A percentile compares a stretch with the other conserved stretches of the same genome.
These are phyloP conservation scores for Amorphotheca resinae DNA, from an alignment of 495 filamentous ascomycete species.

Conservation along the genomic window DNA sequence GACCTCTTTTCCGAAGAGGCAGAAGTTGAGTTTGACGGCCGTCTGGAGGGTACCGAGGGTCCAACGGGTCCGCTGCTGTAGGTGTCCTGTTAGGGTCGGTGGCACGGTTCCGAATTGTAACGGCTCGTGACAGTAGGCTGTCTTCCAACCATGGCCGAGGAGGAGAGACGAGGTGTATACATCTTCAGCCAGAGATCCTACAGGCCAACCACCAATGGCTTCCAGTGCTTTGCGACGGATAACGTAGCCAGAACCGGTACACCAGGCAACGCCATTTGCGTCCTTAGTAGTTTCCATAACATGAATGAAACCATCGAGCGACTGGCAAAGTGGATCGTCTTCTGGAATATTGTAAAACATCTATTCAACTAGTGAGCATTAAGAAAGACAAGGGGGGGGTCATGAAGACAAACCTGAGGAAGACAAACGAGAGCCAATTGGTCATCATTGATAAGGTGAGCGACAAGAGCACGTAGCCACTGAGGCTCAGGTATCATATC, in stretches of 20 bases:
- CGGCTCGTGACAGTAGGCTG: constrained; percentile 36
- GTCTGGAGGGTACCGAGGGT: constrained; percentile 18
- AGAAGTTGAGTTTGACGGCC: constrained; percentile 17
- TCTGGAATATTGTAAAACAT: constrained; percentile 42
- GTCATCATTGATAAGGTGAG: constrained; percentile 35
- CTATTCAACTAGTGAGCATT: neutral
- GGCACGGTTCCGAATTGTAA: constrained; percentile 41
- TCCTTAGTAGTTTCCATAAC: constrained; percentile 42
- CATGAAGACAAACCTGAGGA: constrained; percentile 25
- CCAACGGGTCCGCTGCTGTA: constrained; percentile 41
- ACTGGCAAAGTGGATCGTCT: constrained; percentile 37
- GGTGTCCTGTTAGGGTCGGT: constrained; percentile 32
- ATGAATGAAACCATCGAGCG: constrained; percentile 33
- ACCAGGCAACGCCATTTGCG: constrained; percentile 35
- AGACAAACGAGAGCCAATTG: constrained; percentile 38
- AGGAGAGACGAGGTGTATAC: constrained; percentile 34
- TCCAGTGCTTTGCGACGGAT: constrained; percentile 36
- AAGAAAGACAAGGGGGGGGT: neutral
- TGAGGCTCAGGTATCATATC: constrained; percentile 44
- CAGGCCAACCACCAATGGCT: constrained; percentile 38
- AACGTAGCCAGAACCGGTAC: constrained; percentile 41
- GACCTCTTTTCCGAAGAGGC: constrained; percentile 11
- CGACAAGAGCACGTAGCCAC: constrained; percentile 38
- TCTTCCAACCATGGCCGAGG: constrained; percentile 38
- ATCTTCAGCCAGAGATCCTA: constrained; percentile 39